Percentiles rank a stretch among this genome's conserved stretches.
Evolutionary conservation across 148 eudicot genomes (phyloP).

Genomic region (Chenopodium quinoa): DNA sequence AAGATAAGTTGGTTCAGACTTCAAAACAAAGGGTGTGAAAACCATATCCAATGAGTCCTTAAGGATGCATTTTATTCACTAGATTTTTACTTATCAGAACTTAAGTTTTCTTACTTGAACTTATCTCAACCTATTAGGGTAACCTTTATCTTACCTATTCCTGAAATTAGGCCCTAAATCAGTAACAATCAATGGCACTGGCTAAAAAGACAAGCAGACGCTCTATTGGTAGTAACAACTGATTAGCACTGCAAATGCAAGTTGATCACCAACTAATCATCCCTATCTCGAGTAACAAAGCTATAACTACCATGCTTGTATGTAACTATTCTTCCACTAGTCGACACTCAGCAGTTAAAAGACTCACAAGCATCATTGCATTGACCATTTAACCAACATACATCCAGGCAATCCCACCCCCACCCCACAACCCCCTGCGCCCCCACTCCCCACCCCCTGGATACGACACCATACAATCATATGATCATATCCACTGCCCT

Average conservation of each 20-base stretch:
- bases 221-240: neutral
- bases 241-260: neutral
- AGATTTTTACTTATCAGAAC: too few relatives aligned
- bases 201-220: neutral
- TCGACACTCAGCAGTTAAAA: neutral
- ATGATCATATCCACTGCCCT: neutral
- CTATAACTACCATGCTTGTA: neutral
- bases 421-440: neutral
- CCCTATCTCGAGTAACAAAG: neutral
- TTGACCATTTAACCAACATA: too few relatives aligned
- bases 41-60: neutral
- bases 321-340: neutral
- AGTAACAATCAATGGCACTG: neutral
- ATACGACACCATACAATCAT: too few relatives aligned
- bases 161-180: neutral
- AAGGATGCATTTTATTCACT: too few relatives aligned
- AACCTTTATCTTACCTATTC: too few relatives aligned
- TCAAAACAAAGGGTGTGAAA: neutral
- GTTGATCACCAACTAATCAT: neutral
- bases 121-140: too few relatives aligned
- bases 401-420: neutral
- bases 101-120: too few relatives aligned
- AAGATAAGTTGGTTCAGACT: neutral
- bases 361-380: too few relatives aligned
- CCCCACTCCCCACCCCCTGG: neutral